Conservation (phyloP, 108 stramenopile genomes). For the Nitzschia inconspicua region DNA sequence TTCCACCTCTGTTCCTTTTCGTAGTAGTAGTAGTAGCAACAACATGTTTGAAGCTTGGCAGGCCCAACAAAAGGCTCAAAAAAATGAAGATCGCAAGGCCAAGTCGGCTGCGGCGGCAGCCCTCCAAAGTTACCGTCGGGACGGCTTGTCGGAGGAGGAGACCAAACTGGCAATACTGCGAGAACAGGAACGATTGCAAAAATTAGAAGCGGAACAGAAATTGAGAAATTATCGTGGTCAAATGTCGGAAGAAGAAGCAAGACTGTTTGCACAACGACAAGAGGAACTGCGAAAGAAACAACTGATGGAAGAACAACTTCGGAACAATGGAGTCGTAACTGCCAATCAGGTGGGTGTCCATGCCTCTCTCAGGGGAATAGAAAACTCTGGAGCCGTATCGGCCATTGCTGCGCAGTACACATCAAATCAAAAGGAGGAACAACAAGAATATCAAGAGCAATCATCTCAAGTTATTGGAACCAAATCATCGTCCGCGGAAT, state of each 20-base stretch:
- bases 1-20: no score
- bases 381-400: conserved; percentile 13
- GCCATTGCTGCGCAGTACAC: conserved; percentile 8
- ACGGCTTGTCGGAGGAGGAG: conserved; percentile 14
- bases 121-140: conserved; percentile 16
- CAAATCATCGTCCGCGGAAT: no score
- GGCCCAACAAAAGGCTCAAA: conserved; percentile 23
- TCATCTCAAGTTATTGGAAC: no score
- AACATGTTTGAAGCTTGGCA: conserved; percentile 28
- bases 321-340: conserved; percentile 2
- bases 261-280: conserved; percentile 13
- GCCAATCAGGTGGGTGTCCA: no score
- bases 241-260: conserved; percentile 24
- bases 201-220: conserved; percentile 12
- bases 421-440: not conserved
- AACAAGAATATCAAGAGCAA: not conserved
- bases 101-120: conserved; percentile 19
- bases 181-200: conserved; percentile 28
- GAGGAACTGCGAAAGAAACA: conserved; percentile 22
- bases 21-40: no score
- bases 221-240: conserved; percentile 14
- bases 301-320: conserved; percentile 7
- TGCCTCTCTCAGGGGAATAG: no score
- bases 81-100: conserved; percentile 17
- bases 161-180: conserved; percentile 11